Evolutionary conservation across 805 yeast genomes (phyloP), one percentile per base, ranked within the genome.

Genomic region (Yamadazyma scolyti): DNA sequence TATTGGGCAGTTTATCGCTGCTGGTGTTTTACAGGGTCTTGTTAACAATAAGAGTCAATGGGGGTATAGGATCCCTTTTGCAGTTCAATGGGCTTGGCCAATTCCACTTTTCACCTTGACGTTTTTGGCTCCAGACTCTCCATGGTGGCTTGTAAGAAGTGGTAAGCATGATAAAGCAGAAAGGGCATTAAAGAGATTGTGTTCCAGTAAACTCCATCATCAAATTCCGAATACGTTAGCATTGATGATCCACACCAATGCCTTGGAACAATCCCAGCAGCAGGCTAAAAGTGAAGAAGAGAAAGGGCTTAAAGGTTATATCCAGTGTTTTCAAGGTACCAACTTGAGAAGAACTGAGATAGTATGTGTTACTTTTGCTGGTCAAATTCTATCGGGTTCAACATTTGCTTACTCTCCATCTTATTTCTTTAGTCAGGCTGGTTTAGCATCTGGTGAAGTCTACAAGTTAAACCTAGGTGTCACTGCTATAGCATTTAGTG

Each of bases 281-380:
- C 63, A 30, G 5, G 25, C 40, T 16, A 52, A 25, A 34, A 41
- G 28, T 15, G 40, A 40, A 10, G 42, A 40, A 17, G 44, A 43
- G 5, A 30, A 42, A 14, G 38, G 53, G 2, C 51, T 55, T 40
- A 42, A 48, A 10, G 42, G 63, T 9, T 68, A 52, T 42, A 9
- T 44, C 11, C 73, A 71, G 33, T 71, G 76, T 35, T 70, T 73
- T 57, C 58, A 52, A 37, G 65, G 65, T 3, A 36, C 48, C 5
- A 65, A 73, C 43, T 46, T 64, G 23, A 61, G 70, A 50, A 63
- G 78, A 58, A 71, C 79, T 1, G 54, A 69, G 31, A 45, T 70
- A 13, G 44, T 60, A 5, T 50, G 60, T 35, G 22, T 57, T 31
- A 42, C 56, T 12, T 52, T 58, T 51, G 44, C 58, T 38, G 54